Base-by-base conservation (phyloP, 306 rosid genomes). In the Senna tora region DNA sequence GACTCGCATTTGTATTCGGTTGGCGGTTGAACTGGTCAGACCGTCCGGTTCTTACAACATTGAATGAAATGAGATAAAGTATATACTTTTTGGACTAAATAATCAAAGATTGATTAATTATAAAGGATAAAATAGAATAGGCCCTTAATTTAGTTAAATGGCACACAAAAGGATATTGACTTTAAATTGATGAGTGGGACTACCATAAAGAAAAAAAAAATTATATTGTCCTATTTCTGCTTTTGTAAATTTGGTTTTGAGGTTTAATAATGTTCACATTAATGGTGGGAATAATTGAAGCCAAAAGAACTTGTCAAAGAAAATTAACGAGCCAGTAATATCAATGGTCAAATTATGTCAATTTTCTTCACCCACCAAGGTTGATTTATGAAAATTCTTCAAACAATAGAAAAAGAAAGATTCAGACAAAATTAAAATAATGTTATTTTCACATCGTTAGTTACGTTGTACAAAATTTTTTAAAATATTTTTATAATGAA, bases 291-390 rank as follows among this genome's bases (percentile, higher is more conserved):
- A 42, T 13, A 6, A n/a, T 49, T 30, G n/a, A 2, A 50, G 39
- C 42, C 9, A 15, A 65, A 45, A 25, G 42, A 25, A 65, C 56
- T 50, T 50, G 47, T 32, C 13, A n/a, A 67, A 5, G 25, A 7
- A 46, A 66, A 34, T 34, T 2, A 53, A 20, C 16, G n/a, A n/a
- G n/a, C n/a, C n/a, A n/a, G n/a, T n/a, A 20, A 45, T 8, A 22
- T 4, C 74, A 69, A n/a, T 20, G 34, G 50, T 33, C 62, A 68
- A 53, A 69, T 14, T 20, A 38, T 36, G n/a, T 69, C 63, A 69
- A 41, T 14, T 54, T 54, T 9, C 53, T 56, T 41, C 5, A 19
- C 49, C 61, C 14, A 34, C 45, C 13, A 32, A 16, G 43, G 17
- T 66, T 46, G 46, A 22, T 65, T 0, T 21, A 21, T 15, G 22